Conservation (phyloP, 1,284 basidiomycete species). For the Gomphus bonarii region DNA sequence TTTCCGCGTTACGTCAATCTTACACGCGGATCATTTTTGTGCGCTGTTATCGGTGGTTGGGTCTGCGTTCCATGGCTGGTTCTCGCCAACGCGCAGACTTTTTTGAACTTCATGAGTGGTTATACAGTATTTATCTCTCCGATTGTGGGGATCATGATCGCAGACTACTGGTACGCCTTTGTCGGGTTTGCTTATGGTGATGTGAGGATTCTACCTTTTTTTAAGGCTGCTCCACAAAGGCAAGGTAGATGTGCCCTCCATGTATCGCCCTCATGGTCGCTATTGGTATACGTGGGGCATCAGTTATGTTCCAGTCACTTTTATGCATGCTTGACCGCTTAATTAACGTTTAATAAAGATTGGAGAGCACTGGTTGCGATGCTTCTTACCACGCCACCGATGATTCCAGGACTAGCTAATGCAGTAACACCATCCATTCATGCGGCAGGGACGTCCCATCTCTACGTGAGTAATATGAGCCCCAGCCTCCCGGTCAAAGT, state of each 20-base stretch:
- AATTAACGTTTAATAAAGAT: conserved; percentile 36
- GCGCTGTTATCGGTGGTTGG: conserved; percentile 64
- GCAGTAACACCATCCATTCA: conserved; percentile 49
- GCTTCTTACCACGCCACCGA: conserved; percentile 50
- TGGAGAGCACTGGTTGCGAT: conserved; percentile 61
- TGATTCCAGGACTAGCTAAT: conserved; percentile 57
- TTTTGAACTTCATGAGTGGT: conserved; percentile 32
- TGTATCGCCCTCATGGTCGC: conserved; percentile 18
- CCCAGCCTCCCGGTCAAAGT: not conserved
- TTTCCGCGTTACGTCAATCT: conserved; percentile 68
- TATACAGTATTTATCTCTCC: conserved; percentile 23
- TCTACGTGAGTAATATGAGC: conserved; percentile 10
- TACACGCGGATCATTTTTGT: conserved; percentile 61
- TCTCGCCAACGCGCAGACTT: conserved; percentile 33
- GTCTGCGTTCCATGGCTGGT: conserved; percentile 50
- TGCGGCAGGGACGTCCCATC: conserved; percentile 33
- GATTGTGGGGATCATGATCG: conserved; percentile 19
- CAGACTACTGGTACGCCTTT: conserved; percentile 14
- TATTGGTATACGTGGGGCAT: conserved; percentile 19
- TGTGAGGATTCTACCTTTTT: not conserved
- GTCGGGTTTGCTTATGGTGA: no score
- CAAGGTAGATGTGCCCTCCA: conserved; percentile 18
- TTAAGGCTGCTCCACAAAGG: conserved; percentile 15
- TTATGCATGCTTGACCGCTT: not conserved
- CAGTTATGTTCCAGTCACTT: conserved; percentile 8